Evolutionary conservation across 148 eudicot genomes (phyloP).

Genomic region (Chenopodium berlandieri): DNA sequence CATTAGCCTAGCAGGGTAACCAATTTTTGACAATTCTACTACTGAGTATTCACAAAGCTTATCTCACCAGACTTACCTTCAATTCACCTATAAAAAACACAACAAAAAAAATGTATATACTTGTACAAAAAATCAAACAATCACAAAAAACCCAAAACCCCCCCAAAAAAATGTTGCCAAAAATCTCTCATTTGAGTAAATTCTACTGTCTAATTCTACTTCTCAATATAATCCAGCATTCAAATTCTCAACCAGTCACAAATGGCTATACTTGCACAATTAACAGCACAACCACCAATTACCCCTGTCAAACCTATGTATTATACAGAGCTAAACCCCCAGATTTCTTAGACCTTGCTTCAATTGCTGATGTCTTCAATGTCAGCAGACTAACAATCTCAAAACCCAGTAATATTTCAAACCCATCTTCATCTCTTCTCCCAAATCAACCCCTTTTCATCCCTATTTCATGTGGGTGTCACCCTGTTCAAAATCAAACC

Average conservation of each 20-base stretch:
- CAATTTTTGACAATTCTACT: no score
- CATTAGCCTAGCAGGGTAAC: no score
- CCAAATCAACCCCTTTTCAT: slow-evolving; percentile 59
- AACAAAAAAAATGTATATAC: no score
- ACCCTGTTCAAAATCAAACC: slow-evolving; percentile 30
- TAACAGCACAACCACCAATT: slow-evolving; percentile 32
- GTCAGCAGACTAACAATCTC: slow-evolving; percentile 66
- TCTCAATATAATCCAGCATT: slow-evolving; percentile 8
- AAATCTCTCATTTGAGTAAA: neutral
- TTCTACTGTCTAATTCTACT: slow-evolving; percentile 19
- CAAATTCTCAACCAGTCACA: slow-evolving; percentile 51
- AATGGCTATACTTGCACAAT: slow-evolving; percentile 59
- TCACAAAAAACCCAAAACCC: no score
- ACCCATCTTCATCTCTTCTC: slow-evolving; percentile 38
- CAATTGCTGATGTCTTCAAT: slow-evolving; percentile 70
- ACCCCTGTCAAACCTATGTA: slow-evolving; percentile 71
- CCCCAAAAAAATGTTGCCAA: no score
- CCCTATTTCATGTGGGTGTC: slow-evolving; percentile 67
- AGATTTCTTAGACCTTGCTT: slow-evolving; percentile 48
- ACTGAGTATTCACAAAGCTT: no score
- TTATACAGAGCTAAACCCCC: slow-evolving; percentile 51
- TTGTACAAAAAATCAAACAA: no score
- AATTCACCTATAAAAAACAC: no score
- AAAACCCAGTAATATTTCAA: slow-evolving; percentile 65
- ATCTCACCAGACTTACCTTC: no score